A percentile compares a stretch with the other conserved stretches of the same genome.
These are phyloP conservation scores for Thelonectria blattea DNA, from an alignment of 2,329 filamentous ascomycete genomes.

Conservation along the genomic window DNA sequence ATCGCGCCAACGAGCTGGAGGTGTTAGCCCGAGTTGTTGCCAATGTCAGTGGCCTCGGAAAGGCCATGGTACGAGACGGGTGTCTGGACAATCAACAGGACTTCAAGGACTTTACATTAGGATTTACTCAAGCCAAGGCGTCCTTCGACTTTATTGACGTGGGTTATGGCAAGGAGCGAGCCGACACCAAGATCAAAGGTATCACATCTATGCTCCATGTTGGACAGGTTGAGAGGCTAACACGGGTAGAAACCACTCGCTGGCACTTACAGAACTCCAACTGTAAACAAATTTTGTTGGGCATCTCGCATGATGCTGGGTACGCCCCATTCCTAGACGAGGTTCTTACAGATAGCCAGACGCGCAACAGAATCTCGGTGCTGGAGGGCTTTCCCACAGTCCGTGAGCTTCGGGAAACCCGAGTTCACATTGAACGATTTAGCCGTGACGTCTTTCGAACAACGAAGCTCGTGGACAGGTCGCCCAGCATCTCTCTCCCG, in stretches of 20 bases:
- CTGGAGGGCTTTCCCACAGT: conserved; percentile 60
- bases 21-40: conserved; percentile 63
- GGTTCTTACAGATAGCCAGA: conserved; percentile 53
- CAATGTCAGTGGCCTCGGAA: conserved; percentile 58
- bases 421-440: conserved; percentile 54
- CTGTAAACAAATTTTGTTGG: conserved; percentile 67
- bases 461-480: conserved; percentile 55
- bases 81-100: conserved; percentile 51
- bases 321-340: conserved; percentile 67
- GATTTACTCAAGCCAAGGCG: conserved; percentile 64
- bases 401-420: conserved; percentile 55
- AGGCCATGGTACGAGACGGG: conserved; percentile 56
- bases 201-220: conserved; percentile 6
- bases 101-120: conserved; percentile 62
- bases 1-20: conserved; percentile 54
- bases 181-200: conserved; percentile 68
- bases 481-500: conserved; percentile 19
- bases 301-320: conserved; percentile 65
- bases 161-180: conserved; percentile 63
- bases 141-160: conserved; percentile 70
- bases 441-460: conserved; percentile 57
- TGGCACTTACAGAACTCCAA: conserved; percentile 67
- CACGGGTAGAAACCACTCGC: conserved; percentile 52
- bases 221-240: conserved; percentile 14
- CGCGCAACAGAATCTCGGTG: conserved; percentile 55